Evolutionary conservation across 306 rosid genomes (phyloP).

Genomic region (Carpinus fangiana): DNA sequence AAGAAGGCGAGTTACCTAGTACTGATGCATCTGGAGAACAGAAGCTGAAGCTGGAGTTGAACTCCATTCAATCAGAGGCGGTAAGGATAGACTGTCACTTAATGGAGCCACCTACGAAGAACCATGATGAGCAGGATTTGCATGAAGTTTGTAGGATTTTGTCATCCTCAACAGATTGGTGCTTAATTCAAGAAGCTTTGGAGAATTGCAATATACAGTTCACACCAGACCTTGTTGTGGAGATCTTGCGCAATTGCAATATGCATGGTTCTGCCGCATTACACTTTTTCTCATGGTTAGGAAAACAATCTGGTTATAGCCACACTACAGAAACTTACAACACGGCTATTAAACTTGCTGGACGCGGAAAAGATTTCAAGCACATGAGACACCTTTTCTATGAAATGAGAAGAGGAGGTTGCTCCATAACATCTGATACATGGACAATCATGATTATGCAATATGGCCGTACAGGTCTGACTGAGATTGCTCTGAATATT

Average conservation of each 20-base stretch:
- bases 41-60: conserved; percentile 30
- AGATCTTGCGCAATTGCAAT: conserved; percentile 49
- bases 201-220: conserved; percentile 54
- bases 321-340: conserved; percentile 78
- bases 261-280: conserved; percentile 52
- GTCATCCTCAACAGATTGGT: conserved; percentile 58
- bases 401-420: conserved; percentile 77
- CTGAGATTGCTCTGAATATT: conserved; percentile 65
- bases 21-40: conserved; percentile 26
- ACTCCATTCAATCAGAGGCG: conserved; percentile 30
- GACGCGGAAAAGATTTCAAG: conserved; percentile 80
- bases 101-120: conserved; percentile 34
- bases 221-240: conserved; percentile 65
- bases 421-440: conserved; percentile 64
- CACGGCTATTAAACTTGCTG: conserved; percentile 84
- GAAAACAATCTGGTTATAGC: conserved; percentile 55
- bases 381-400: conserved; percentile 81
- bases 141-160: conserved; percentile 49
- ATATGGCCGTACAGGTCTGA: conserved; percentile 84
- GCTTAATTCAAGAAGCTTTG: conserved; percentile 47
- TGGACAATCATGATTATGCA: conserved; percentile 94
- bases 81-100: conserved; percentile 21
- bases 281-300: conserved; percentile 76
- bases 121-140: conserved; percentile 49
- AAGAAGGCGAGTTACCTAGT: conserved; percentile 29